Base-by-base conservation (phyloP, 495 filamentous ascomycete genomes). In the Xanthoparmelia taractica region DNA sequence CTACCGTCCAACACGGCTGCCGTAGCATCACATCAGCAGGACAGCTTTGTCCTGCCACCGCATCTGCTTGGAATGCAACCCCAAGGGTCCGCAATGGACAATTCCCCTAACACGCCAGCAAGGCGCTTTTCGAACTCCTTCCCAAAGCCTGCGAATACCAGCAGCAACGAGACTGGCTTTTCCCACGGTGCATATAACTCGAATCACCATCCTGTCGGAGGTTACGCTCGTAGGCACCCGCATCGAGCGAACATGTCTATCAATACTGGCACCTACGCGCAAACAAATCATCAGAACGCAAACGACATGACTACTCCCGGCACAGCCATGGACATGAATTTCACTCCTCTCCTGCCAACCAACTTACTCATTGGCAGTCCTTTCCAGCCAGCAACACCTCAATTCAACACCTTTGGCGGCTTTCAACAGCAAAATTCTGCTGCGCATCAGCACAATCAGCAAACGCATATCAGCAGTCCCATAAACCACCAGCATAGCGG, bases 301-400 rank as follows among this genome's bases (percentile, higher is more conserved):
- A 84, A 82, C 68, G 93, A 93, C 57, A 85, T 97, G 85, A 82
- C 88, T 60, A 90, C 87, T 15, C 92, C 94, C 27, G 91, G 90
- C 59, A 91, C 90, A 45, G 91, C 82, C 38, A 96, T 89, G 71
- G 92, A 97, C 72, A 96, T 97, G 95, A 92, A 97, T 75, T 97
- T 96, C 75, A 96, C 94, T 50, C 92, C 95, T 56, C 81, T 98
- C 64, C 82, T 98, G 13, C 94, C 94, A 18, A 96, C 94, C 11
- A 90, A 96, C 74, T 82, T 98, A 67, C 85, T 98, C 31, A 85
- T 98, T 31, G 94, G 94, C 40, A 96, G 91, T 74, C 94, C 94
- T 18, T 97, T 97, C 73, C 93, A 97, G 75, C 91, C 94, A 11
- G 94, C 93, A 43, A 96, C 89, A 37, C 89, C 94, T 4, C 92